Evolutionary conservation across 768 basidiomycete genomes (phyloP).

Genomic region (Psilocybe azurescens): DNA sequence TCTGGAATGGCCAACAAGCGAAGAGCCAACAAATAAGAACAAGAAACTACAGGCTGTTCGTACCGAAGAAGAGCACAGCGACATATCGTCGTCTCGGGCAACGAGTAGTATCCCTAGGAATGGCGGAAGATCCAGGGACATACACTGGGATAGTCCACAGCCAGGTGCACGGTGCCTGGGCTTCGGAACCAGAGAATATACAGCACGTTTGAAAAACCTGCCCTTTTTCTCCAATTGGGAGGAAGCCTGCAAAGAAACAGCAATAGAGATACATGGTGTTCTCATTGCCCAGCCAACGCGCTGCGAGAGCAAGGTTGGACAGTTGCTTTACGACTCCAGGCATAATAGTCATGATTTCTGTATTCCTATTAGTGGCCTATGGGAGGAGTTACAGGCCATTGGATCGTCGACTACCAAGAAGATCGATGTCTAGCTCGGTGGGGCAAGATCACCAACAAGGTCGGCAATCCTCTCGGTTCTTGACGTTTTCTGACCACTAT

Average conservation of each 20-base stretch:
- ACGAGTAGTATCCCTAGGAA: neutral
- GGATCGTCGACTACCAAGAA: constrained; percentile 33
- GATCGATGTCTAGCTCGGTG: constrained; percentile 34
- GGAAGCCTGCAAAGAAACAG: constrained; percentile 30
- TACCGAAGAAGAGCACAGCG: neutral
- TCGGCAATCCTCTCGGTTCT: constrained; percentile 1
- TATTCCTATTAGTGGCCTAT: constrained; percentile 30
- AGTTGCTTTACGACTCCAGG: neutral
- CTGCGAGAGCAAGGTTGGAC: constrained; percentile 36
- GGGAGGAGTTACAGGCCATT: constrained; percentile 34
- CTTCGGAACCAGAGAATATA: constrained; percentile 35
- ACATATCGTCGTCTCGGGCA: neutral
- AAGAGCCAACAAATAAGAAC: neutral
- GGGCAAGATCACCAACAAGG: constrained; percentile 35
- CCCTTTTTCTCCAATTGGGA: constrained; percentile 33
- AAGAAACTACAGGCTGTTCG: neutral
- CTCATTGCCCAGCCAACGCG: constrained; percentile 26
- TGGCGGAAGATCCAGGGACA: neutral
- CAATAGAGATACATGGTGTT: constrained; percentile 31
- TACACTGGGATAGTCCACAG: constrained; percentile 31
- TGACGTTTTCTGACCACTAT: neutral
- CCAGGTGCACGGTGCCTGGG: constrained; percentile 29
- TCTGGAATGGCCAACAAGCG: neutral
- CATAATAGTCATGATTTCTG: neutral
- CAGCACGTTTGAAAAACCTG: constrained; percentile 31